Evolutionary conservation across 2,329 filamentous ascomycete genomes (phyloP).

Genomic region (Diplodia mutila): DNA sequence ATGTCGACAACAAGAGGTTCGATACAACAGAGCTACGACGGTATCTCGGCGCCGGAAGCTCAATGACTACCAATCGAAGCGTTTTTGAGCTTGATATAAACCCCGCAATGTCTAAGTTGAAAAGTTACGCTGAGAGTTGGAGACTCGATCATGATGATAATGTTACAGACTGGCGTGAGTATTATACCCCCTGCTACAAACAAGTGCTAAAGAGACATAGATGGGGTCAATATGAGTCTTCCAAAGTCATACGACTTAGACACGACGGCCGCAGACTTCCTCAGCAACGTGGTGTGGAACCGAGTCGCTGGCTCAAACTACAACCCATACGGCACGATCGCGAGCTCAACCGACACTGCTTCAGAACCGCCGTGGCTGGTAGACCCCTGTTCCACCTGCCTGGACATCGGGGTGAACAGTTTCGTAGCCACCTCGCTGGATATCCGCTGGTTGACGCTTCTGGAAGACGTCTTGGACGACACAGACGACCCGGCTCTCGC

Average conservation of each 20-base stretch:
- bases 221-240: accelerated
- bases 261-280: background rate
- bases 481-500: background rate
- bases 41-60: background rate
- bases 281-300: background rate
- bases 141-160: accelerated
- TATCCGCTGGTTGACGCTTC: background rate
- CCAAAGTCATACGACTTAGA: background rate
- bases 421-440: too few species aligned
- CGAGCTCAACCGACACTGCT: too few species aligned
- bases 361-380: too few species aligned
- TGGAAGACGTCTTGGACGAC: background rate
- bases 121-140: background rate
- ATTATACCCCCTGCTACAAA: background rate
- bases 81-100: background rate
- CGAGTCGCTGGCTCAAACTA: too few species aligned
- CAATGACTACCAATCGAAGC: background rate
- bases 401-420: too few species aligned
- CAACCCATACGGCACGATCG: too few species aligned
- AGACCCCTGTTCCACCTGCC: too few species aligned
- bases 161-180: background rate
- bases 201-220: background rate
- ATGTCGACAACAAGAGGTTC: background rate
- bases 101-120: background rate
- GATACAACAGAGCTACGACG: background rate